Evolutionary conservation across 495 filamentous ascomycete species (phyloP), one percentile per base, ranked within the genome.

Genomic region (Thermothielavioides terrestris): DNA sequence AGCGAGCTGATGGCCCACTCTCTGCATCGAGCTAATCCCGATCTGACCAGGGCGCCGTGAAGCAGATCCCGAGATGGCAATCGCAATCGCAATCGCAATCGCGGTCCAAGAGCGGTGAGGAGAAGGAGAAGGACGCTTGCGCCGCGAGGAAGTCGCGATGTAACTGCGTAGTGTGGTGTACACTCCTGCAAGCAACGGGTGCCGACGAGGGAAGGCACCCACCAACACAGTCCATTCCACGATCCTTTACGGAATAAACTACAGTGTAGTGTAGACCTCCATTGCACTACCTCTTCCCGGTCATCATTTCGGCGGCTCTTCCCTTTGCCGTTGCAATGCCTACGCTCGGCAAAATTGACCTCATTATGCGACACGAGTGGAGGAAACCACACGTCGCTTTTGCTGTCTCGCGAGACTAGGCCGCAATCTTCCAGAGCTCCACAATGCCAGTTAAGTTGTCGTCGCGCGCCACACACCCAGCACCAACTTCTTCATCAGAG

Each of bases 31-130:
- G n/a, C 53, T 56, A 59, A 31, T 25, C 52, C 50, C 50, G 49
- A 55, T 53, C 50, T 23, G 52, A 27, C 37, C 17, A 30, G 21
- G 46, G 40, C 36, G 12, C 28, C 28, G 42, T 35, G 36, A 54
- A 40, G 52, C 41, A 45, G 44, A 45, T 57, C 41, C 43, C 55
- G 43, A 54, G 52, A 56, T 42, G 54, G 54, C 58, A 51, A 57
- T 58, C 55, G 41, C 49, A 36, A 57, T 27, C n/a, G n/a, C n/a
- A n/a, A n/a, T 28, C 42, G 23, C 22, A 9, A 4, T 6, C n/a
- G 27, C 15, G 26, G 42, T 12, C 32, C 45, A 18, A 25, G 44
- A 46, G 45, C 45, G 45, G 45, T 48, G 45, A 48, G 15, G 18
- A 6, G 14, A 3, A 7, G 6, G 32, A 3, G 6, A 35, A 2